These are phyloP conservation scores for Colletotrichum sojae DNA, from an alignment of 2,329 filamentous ascomycete genomes.

Conservation along the genomic window DNA sequence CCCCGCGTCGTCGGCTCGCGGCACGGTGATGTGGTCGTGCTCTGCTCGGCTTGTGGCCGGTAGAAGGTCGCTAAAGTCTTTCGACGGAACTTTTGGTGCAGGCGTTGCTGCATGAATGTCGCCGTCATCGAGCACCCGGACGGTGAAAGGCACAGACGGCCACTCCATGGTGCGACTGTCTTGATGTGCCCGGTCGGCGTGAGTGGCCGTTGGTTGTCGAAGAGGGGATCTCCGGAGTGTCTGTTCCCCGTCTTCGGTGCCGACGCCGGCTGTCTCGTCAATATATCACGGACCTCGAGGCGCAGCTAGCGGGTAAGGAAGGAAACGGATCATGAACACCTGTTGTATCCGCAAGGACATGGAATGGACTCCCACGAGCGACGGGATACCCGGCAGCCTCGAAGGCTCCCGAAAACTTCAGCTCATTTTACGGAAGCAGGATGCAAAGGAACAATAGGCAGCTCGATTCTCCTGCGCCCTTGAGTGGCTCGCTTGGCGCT, in stretches of 20 bases:
- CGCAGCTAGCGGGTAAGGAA: slow-evolving; percentile 5
- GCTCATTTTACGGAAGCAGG: slow-evolving; percentile 7
- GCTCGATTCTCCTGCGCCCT: neutral
- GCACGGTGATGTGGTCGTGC: slow-evolving; percentile 48
- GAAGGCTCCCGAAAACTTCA: neutral
- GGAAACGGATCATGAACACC: too few relatives aligned
- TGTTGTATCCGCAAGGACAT: too few relatives aligned
- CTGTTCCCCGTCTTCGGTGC: slow-evolving; percentile 17
- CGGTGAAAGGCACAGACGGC: slow-evolving; percentile 35
- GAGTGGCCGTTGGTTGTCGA: neutral
- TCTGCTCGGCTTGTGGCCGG: slow-evolving; percentile 49
- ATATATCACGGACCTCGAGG: slow-evolving; percentile 21
- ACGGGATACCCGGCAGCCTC: neutral
- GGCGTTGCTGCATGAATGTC: slow-evolving; percentile 6
- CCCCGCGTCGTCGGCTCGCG: slow-evolving; percentile 29
- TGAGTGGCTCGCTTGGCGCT: too few relatives aligned
- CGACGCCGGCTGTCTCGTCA: slow-evolving; percentile 3
- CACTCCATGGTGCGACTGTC: slow-evolving; percentile 31
- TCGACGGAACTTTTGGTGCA: slow-evolving; percentile 1
- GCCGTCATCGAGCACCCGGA: slow-evolving; percentile 35
- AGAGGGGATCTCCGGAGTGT: slow-evolving; percentile 9
- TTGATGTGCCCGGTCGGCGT: neutral
- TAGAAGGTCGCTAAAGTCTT: slow-evolving; percentile 43
- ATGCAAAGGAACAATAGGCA: slow-evolving; percentile 29
- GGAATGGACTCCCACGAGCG: too few relatives aligned